phyloP scores from a whole-genome alignment of 768 basidiomycete genomes.

The Coprinellus aureogranulatus region DNA sequence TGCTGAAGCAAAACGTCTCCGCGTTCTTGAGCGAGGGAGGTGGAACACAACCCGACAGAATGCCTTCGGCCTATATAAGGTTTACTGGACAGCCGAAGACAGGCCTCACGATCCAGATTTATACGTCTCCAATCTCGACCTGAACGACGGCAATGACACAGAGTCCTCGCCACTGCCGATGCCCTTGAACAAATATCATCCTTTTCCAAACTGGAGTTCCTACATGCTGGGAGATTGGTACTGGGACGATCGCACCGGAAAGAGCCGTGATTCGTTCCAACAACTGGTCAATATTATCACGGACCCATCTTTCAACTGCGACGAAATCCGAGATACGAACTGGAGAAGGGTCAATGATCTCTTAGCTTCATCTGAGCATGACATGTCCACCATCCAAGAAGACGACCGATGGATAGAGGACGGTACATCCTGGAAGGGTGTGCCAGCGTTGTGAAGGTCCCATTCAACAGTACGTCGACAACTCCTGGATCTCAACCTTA shows the following conservation, averaged over 20 bases:
- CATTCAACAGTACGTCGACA: neutral
- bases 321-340: neutral
- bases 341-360: neutral
- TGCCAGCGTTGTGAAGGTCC: neutral
- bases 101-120: neutral
- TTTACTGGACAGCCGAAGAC: neutral
- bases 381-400: no score
- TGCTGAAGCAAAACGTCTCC: no score
- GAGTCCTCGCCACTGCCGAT: neutral
- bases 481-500: neutral
- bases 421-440: no score
- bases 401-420: no score
- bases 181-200: no score
- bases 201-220: conserved; percentile 1
- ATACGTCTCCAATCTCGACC: neutral
- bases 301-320: neutral
- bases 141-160: neutral
- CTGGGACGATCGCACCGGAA: neutral
- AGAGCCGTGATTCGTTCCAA: neutral
- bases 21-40: no score
- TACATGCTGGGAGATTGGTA: neutral
- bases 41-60: neutral
- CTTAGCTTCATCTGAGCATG: neutral
- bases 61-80: neutral
- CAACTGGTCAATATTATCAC: neutral